These are phyloP conservation scores for Ophiostoma australiae DNA, from an alignment of 2,329 filamentous ascomycete genomes.

Conservation along the genomic window DNA sequence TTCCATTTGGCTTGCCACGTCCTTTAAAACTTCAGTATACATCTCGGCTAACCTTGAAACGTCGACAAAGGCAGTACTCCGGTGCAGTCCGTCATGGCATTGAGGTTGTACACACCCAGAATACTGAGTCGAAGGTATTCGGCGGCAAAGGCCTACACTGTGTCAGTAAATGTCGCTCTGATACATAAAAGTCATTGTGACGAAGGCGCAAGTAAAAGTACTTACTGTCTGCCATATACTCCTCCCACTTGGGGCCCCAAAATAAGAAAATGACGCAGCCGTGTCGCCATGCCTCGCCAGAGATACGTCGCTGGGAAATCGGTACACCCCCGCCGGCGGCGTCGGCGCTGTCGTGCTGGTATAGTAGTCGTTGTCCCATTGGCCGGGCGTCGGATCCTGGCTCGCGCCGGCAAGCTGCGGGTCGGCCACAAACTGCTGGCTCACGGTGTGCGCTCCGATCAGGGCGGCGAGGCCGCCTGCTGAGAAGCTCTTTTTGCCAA, in stretches of 20 bases:
- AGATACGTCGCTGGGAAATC: conserved; percentile 41
- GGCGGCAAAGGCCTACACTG: conserved; percentile 44
- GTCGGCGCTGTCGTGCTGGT: conserved; percentile 35
- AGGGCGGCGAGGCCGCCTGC: conserved; percentile 48
- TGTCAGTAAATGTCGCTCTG: background rate
- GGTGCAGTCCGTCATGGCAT: conserved; percentile 51
- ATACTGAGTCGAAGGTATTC: conserved; percentile 51
- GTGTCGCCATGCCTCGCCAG: conserved; percentile 38
- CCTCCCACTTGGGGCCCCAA: conserved; percentile 36
- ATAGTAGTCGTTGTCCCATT: conserved; percentile 50
- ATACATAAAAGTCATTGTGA: background rate
- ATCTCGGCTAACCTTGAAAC: background rate
- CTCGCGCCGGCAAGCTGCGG: conserved; percentile 35
- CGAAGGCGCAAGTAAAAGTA: background rate
- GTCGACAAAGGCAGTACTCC: conserved; percentile 41
- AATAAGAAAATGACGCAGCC: conserved; percentile 38
- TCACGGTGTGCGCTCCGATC: conserved; percentile 49
- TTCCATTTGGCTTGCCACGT: background rate
- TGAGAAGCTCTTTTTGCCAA: conserved; percentile 46
- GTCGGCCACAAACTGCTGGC: conserved; percentile 45
- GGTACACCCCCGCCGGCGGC: conserved; percentile 33
- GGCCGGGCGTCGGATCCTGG: conserved; percentile 45
- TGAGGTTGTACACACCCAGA: conserved; percentile 53
- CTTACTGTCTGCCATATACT: conserved; percentile 40
- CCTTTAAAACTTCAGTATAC: background rate